A percentile compares a stretch with the other conserved stretches of the same genome.
phyloP scores from a whole-genome alignment of 2,329 filamentous ascomycete species.

The Teratosphaeria gauchensis region DNA sequence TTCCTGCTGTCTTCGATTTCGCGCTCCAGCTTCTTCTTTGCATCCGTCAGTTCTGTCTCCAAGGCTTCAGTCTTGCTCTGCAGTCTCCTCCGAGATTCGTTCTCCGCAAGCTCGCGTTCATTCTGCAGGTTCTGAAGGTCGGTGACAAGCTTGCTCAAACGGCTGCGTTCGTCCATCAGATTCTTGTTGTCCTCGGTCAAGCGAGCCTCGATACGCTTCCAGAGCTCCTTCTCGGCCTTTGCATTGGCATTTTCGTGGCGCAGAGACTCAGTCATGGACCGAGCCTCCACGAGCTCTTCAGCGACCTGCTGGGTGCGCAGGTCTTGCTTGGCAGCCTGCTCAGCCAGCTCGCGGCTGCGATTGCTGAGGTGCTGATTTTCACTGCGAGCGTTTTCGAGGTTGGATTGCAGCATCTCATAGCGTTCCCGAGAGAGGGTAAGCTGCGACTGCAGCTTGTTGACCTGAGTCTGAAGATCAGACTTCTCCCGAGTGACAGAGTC shows the following conservation, averaged over 20 bases:
- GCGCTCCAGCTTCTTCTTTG: conserved; percentile 73
- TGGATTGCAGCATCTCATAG: conserved; percentile 80
- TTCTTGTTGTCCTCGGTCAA: conserved; percentile 80
- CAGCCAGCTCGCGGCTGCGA: conserved; percentile 64
- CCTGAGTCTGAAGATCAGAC: conserved; percentile 69
- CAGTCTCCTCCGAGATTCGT: conserved; percentile 69
- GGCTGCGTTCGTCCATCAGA: conserved; percentile 71
- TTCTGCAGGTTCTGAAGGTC: conserved; percentile 85
- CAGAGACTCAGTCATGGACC: conserved; percentile 72
- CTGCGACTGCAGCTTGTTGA: conserved; percentile 70
- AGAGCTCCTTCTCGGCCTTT: conserved; percentile 88
- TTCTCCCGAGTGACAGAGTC: conserved; percentile 76
- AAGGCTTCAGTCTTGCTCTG: conserved; percentile 69
- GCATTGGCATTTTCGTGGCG: conserved; percentile 85
- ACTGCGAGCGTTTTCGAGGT: conserved; percentile 70
- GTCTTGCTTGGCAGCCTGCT: conserved; percentile 82
- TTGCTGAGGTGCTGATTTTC: conserved; percentile 85
- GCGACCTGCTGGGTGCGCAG: conserved; percentile 82
- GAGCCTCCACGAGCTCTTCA: conserved; percentile 83
- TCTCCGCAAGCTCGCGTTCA: conserved; percentile 76
- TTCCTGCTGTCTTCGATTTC: conserved; percentile 82
- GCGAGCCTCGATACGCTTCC: conserved; percentile 86
- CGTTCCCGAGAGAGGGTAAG: conserved; percentile 72
- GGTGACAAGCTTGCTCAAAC: conserved; percentile 71
- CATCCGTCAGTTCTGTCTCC: conserved; percentile 66